Evolutionary conservation across 768 basidiomycete species (phyloP), one percentile per base, ranked within the genome.

Genomic region (Xanthoconium purpureum): DNA sequence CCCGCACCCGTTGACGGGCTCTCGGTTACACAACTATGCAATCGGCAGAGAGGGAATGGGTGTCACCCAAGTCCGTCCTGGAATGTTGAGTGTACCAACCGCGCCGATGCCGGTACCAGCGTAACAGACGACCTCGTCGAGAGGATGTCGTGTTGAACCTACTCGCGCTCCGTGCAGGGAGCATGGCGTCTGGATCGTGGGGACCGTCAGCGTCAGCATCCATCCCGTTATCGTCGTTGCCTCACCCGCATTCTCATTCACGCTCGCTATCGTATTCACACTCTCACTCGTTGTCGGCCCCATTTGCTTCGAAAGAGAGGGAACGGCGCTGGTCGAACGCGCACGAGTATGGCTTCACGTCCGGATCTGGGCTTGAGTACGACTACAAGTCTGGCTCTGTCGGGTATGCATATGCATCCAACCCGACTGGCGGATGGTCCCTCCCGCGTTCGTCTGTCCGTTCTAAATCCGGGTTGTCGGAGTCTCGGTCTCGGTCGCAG

Each of bases 391-490:
- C 44, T 30, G n/a, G 35, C n/a, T 35, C 52, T 3, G 30, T 39
- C 0, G 32, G 49, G 6, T n/a, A 47, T 6, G 18, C 36, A 29
- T 55, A 67, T 43, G 61, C 66, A 3, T 36, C 52, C 15, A 42
- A 52, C 64, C 59, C 66, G 24, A 69, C 73, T 32, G 80, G 75
- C 24, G 80, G 76, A 33, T 83, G 83, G 82, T 81, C 80, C 14
- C 74, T 82, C 43, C 82, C 81, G 24, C 75, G 77, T 33, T 84
- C 83, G 29, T 83, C 82, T 2, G 55, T 84, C 47, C 74, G 78
- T 56, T 75, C 63, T 43, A 68, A 56, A 42, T 79, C 76, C 11
- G 69, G 69, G 36, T 77, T 74, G 37, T 73, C 73, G 15, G 51
- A 71, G 15, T 71, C 73, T 9, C 52, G 65, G 45, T 73, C 73